These are phyloP conservation scores for Pichia nanzhaoensis DNA, from an alignment of 805 yeast species.

Conservation along the genomic window DNA sequence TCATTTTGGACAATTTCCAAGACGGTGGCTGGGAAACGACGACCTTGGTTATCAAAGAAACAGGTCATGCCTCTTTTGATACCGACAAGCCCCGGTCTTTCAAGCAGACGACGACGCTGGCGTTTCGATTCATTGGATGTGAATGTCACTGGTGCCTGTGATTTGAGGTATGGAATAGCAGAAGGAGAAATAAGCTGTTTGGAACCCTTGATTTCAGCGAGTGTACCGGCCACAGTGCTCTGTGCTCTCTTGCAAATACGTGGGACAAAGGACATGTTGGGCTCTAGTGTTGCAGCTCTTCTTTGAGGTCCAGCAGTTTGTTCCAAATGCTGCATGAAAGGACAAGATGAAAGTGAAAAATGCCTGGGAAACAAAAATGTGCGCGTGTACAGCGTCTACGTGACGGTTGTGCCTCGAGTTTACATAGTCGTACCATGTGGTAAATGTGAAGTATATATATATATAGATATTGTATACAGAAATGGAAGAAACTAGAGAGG, in stretches of 20 bases:
- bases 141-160: slow-evolving; percentile 45
- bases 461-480: not conserved
- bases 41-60: slow-evolving; percentile 65
- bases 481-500: not conserved
- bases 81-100: slow-evolving; percentile 80
- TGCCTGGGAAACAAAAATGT: not conserved
- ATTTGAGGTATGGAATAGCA: slow-evolving; percentile 42
- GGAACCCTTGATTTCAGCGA: slow-evolving; percentile 3
- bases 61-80: slow-evolving; percentile 87
- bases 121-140: slow-evolving; percentile 68
- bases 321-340: too few relatives aligned
- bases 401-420: not conserved
- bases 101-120: slow-evolving; percentile 61
- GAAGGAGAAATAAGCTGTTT: slow-evolving; percentile 37
- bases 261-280: slow-evolving; percentile 1
- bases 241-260: slow-evolving; percentile 6
- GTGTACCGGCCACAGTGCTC: slow-evolving; percentile 5
- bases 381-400: slow-evolving; percentile 2
- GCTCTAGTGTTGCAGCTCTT: too few relatives aligned
- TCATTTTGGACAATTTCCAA: slow-evolving; percentile 84
- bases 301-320: too few relatives aligned
- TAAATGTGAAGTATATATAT: not conserved
- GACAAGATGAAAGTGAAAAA: not conserved
- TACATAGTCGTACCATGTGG: too few relatives aligned
- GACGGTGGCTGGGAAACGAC: slow-evolving; percentile 75